Evolutionary conservation across 2,329 filamentous ascomycete species (phyloP).

Genomic region (Leptographium procerum): DNA sequence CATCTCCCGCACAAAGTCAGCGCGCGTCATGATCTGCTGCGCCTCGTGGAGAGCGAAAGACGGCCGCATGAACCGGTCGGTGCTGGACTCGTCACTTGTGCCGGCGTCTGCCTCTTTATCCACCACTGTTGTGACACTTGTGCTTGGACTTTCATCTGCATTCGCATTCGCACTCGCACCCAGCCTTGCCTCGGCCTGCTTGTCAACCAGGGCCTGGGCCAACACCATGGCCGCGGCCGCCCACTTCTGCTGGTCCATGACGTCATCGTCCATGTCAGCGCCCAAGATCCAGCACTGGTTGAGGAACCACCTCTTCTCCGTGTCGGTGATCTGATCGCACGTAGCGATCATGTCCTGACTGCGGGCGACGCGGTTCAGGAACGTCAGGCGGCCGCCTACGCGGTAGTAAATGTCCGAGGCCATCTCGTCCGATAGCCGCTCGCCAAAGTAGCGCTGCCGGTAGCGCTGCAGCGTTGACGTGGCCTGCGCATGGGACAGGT

Average conservation of each 20-base stretch:
- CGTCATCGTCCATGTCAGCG: slow-evolving; percentile 56
- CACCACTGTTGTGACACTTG: too few species aligned
- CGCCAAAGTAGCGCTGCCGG: slow-evolving; percentile 63
- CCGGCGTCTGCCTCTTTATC: neutral
- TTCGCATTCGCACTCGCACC: neutral
- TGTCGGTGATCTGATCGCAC: slow-evolving; percentile 54
- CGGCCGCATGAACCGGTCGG: slow-evolving; percentile 44
- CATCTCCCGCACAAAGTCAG: slow-evolving; percentile 86
- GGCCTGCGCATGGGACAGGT: slow-evolving; percentile 69
- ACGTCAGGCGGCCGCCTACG: slow-evolving; percentile 80
- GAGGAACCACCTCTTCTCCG: slow-evolving; percentile 66
- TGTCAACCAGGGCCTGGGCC: slow-evolving; percentile 80
- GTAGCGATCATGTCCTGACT: slow-evolving; percentile 66
- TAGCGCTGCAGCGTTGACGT: slow-evolving; percentile 68
- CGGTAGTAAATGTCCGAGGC: slow-evolving; percentile 74
- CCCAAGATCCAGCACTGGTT: slow-evolving; percentile 68
- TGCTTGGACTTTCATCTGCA: too few species aligned
- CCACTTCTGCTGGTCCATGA: slow-evolving; percentile 73
- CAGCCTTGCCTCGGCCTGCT: slow-evolving; percentile 45
- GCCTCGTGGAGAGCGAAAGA: slow-evolving; percentile 72
- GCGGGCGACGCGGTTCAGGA: slow-evolving; percentile 83
- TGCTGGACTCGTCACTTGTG: neutral
- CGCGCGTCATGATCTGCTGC: slow-evolving; percentile 86
- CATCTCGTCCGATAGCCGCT: slow-evolving; percentile 40
- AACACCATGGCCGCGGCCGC: slow-evolving; percentile 87